Conservation (phyloP, 331 rosid species). For the Rhamnella rubrinervis region DNA sequence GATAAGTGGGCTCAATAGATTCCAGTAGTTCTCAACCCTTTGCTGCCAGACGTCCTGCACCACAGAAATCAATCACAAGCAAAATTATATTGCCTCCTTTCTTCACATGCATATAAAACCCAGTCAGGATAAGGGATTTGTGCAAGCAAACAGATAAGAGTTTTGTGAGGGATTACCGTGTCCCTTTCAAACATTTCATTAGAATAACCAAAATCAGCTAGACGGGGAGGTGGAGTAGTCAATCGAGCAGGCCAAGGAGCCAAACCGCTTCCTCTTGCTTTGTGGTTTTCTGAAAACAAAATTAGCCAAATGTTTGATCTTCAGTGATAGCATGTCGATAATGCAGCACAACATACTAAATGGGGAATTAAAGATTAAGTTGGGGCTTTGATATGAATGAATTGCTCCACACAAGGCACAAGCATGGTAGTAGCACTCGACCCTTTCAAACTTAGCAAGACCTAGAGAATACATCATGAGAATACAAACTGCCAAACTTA, state of each 20-base stretch:
- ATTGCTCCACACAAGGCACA: too few species aligned
- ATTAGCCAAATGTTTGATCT: background rate
- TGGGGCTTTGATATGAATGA: too few species aligned
- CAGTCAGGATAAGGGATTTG: background rate
- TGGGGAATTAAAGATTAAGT: too few species aligned
- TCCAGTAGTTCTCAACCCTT: slow-evolving; percentile 40
- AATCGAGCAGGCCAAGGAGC: slow-evolving; percentile 45
- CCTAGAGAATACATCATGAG: too few species aligned
- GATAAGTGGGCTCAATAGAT: slow-evolving; percentile 35
- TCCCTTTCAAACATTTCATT: slow-evolving; percentile 33
- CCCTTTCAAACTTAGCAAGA: too few species aligned
- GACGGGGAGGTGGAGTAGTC: slow-evolving; percentile 35
- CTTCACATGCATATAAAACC: background rate
- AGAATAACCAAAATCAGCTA: slow-evolving; percentile 28
- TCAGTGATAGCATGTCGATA: background rate
- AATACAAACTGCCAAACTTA: too few species aligned
- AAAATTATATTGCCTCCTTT: background rate
- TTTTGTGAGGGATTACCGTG: slow-evolving; percentile 22
- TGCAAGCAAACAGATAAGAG: background rate
- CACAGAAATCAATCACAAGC: slow-evolving; percentile 12
- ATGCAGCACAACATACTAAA: background rate
- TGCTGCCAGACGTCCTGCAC: slow-evolving; percentile 39
- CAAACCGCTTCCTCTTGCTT: slow-evolving; percentile 37
- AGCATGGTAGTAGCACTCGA: too few species aligned
- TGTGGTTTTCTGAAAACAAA: slow-evolving; percentile 26